Base-by-base conservation (phyloP, 208 protist genomes). In the Acanthamoeba culbertsoni region DNA sequence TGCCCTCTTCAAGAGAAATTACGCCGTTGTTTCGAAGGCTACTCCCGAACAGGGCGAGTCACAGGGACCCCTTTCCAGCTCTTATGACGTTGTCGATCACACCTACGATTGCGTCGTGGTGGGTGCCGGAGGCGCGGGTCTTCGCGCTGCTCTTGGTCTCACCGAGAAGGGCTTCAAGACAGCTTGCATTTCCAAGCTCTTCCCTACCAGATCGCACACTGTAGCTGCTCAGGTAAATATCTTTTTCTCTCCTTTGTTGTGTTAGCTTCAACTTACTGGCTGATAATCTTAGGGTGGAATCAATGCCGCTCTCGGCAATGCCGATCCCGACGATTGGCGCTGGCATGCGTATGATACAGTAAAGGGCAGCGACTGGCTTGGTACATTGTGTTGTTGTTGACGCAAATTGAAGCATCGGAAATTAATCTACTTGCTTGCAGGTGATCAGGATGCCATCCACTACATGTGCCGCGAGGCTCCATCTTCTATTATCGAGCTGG, bases 331-430 rank as follows among this genome's bases (percentile, higher is more conserved):
- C 93, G 99, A 99, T 97, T 99, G 99, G 99, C 97, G 99, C 46
- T 99, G 98, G 98, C 99, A 99, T 94, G 98, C 98, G 84, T 99
- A 99, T 96, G 99, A 99, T 96, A 99, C 99, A 0, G 98, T 99
- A 42, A 99, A 99, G 96, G 99, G 99, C 82, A 98, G 96, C 93
- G 99, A 99, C 96, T 99, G 99, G 99, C 97, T 99, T 28, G 99
- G 98, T 86, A 94, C 91, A 37, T n/a, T n/a, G n/a, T n/a, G n/a
- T n/a, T n/a, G n/a, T n/a, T n/a, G n/a, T n/a, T n/a, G n/a, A n/a
- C n/a, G n/a, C n/a, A n/a, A n/a, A n/a, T n/a, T n/a, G n/a, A n/a
- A 5, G 5, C 35, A 18, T n/a, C 82, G 31, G 37, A 6, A 86
- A 45, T 93, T 57, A 28, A 20, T 48, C 35, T 23, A 1, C 31